Conservation (phyloP, 2,329 filamentous ascomycete species). For the Paramyrothecium sp. region DNA sequence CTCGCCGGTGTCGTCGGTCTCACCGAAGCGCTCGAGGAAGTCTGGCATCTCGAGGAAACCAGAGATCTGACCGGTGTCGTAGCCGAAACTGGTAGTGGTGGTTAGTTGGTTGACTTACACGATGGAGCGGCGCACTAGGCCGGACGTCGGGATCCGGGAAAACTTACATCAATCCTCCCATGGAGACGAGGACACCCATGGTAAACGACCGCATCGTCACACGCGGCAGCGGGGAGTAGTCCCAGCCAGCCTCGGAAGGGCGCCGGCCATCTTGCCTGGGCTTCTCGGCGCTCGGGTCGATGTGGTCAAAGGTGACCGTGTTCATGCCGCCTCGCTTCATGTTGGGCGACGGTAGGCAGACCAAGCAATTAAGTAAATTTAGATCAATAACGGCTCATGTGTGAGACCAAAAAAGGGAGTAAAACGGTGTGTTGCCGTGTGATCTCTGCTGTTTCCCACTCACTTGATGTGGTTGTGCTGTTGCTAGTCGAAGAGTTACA, state of each 20-base stretch:
- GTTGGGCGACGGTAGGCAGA: neutral
- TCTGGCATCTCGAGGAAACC: conserved; percentile 59
- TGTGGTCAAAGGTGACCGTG: conserved; percentile 40
- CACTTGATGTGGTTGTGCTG: too few relatives aligned
- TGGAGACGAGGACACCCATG: conserved; percentile 40
- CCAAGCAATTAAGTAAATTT: too few relatives aligned
- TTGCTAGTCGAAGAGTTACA: too few relatives aligned
- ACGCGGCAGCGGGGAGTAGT: conserved; percentile 43
- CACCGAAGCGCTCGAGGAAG: conserved; percentile 51
- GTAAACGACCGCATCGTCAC: conserved; percentile 33
- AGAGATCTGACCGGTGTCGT: conserved; percentile 53
- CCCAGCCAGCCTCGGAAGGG: conserved; percentile 33
- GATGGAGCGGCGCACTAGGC: neutral
- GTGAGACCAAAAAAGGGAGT: too few relatives aligned
- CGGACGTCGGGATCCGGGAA: neutral
- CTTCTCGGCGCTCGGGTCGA: conserved; percentile 39
- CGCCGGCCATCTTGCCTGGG: conserved; percentile 21
- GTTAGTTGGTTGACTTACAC: neutral
- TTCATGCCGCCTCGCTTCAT: neutral
- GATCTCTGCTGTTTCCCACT: neutral
- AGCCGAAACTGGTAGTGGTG: conserved; percentile 32
- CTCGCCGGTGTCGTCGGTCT: conserved; percentile 33
- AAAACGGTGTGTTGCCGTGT: too few relatives aligned
- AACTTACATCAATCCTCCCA: conserved; percentile 42
- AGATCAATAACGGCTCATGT: too few relatives aligned